Percentiles rank a stretch among this genome's conserved stretches.
Conservation (phyloP, 768 basidiomycete genomes). For the Saitozyma podzolica region DNA sequence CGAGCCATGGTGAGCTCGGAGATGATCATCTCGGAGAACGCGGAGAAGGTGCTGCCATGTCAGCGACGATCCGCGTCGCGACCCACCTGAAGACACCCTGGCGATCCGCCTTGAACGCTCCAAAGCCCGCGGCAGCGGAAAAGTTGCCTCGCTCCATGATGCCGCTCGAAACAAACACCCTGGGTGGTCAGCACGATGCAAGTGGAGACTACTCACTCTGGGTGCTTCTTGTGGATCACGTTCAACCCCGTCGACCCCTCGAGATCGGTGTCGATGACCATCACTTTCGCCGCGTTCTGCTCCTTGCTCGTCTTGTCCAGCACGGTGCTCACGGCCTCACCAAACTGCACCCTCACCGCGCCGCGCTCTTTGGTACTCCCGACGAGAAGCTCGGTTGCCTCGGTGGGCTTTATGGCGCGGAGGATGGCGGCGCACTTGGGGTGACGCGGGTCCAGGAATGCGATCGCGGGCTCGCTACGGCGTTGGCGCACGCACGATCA, state of each 20-base stretch:
- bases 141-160: conserved; percentile 79
- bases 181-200: conserved; percentile 55
- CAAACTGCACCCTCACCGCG: conserved; percentile 80
- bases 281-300: conserved; percentile 73
- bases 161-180: conserved; percentile 28
- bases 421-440: conserved; percentile 62
- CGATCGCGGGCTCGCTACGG: conserved; percentile 69
- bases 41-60: conserved; percentile 67
- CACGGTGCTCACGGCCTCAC: conserved; percentile 77
- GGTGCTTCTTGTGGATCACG: conserved; percentile 83
- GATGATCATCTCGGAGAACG: conserved; percentile 86
- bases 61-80: neutral
- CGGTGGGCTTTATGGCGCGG: conserved; percentile 63
- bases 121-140: conserved; percentile 81
- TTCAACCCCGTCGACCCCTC: conserved; percentile 89
- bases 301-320: conserved; percentile 73
- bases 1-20: conserved; percentile 93
- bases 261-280: conserved; percentile 85
- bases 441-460: conserved; percentile 70
- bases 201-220: conserved; percentile 76
- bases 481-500: neutral
- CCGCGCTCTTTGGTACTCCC: conserved; percentile 73
- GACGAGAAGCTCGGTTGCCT: conserved; percentile 63
- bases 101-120: conserved; percentile 70
- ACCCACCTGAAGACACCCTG: conserved; percentile 58